Evolutionary conservation across 208 protist species (phyloP).

Genomic region (Leishmania tarentolae): DNA sequence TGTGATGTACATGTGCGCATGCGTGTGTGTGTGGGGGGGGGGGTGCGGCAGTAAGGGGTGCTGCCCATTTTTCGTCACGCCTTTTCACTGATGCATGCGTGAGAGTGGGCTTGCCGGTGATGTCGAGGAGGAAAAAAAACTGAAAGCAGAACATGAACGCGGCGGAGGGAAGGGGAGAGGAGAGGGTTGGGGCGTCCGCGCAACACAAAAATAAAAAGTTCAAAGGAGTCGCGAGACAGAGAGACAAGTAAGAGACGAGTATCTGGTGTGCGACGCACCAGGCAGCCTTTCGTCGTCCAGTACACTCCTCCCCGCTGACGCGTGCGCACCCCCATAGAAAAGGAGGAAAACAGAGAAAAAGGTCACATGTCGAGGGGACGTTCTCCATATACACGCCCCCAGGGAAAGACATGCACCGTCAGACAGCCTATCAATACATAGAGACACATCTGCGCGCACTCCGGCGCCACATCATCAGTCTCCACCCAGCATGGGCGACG

Average conservation of each 20-base stretch:
- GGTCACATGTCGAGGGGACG: background rate
- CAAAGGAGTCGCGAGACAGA: background rate
- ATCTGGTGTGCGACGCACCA: background rate
- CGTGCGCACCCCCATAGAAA: background rate
- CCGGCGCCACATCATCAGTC: background rate
- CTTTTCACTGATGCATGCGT: background rate
- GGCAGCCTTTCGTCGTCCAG: background rate
- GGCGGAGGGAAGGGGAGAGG: background rate
- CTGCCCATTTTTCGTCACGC: background rate
- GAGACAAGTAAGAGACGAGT: background rate
- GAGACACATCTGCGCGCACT: conserved; percentile 7
- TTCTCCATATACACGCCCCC: background rate
- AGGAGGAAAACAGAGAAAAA: conserved; percentile 16
- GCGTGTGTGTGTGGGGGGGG: background rate
- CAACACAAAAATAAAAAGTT: background rate
- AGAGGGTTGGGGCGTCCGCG: too few species aligned
- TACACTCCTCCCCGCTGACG: background rate
- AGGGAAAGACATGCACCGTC: background rate
- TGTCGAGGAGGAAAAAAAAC: too few species aligned
- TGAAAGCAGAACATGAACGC: too few species aligned
- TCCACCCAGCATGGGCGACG: background rate
- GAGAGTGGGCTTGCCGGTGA: background rate
- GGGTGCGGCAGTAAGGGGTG: background rate
- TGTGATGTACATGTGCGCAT: background rate
- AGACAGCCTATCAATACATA: conserved; percentile 3